phyloP scores from a whole-genome alignment of 2,329 filamentous ascomycete genomes.

The Colletotrichum sojae region DNA sequence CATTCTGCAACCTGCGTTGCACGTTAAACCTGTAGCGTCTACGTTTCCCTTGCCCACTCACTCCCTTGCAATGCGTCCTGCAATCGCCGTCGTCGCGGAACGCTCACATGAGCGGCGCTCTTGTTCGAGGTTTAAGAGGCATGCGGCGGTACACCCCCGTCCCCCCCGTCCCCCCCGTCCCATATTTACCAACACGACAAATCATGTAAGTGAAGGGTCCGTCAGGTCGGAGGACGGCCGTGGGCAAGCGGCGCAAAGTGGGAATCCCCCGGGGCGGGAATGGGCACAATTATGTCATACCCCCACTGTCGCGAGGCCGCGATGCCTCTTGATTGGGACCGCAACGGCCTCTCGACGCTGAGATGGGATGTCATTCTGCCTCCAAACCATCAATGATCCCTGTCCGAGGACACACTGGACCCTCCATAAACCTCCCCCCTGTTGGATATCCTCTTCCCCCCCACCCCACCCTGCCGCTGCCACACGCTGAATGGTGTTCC shows the following conservation, averaged over 20 bases:
- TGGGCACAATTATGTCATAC: conserved; percentile 44
- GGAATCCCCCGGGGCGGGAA: conserved; percentile 13
- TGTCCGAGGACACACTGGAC: neutral
- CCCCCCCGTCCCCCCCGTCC: no score
- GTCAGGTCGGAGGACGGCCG: conserved; percentile 26
- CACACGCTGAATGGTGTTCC: conserved; percentile 5
- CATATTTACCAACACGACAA: no score
- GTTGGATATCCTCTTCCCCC: neutral
- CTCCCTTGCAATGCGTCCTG: neutral
- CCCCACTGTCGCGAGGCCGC: conserved; percentile 37
- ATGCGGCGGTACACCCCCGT: no score
- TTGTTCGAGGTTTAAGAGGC: no score
- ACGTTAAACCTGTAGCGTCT: neutral
- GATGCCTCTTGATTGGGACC: conserved; percentile 40
- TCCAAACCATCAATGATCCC: conserved; percentile 38
- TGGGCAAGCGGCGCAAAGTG: neutral
- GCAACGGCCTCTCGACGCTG: conserved; percentile 15
- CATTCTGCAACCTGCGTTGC: no score
- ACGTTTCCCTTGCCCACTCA: neutral
- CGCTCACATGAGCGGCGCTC: no score
- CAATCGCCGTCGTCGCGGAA: neutral
- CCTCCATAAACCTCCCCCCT: neutral
- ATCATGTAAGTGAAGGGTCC: conserved; percentile 4
- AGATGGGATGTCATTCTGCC: conserved; percentile 50
- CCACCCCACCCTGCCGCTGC: conserved; percentile 27